phyloP scores from a whole-genome alignment of 176 grass and related monocot species.

The Avena sativa region DNA sequence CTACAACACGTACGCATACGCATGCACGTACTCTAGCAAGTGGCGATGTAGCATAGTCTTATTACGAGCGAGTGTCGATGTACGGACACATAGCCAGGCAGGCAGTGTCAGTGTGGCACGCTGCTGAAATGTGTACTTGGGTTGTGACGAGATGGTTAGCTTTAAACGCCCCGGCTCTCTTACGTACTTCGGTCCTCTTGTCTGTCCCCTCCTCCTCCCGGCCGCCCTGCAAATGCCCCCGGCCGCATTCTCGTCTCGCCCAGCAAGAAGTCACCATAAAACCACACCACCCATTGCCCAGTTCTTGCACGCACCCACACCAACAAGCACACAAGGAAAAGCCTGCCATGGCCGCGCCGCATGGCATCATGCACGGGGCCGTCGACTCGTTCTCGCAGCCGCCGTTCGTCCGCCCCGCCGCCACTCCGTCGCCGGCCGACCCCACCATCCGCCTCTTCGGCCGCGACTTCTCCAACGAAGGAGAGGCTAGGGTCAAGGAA shows the following conservation, averaged over 20 bases:
- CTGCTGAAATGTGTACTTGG: slow-evolving; percentile 39
- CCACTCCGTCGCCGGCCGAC: neutral
- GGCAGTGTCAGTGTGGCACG: slow-evolving; percentile 3
- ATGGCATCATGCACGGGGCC: slow-evolving; percentile 27
- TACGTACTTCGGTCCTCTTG: slow-evolving; percentile 27
- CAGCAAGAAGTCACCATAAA: slow-evolving; percentile 36
- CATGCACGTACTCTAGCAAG: neutral
- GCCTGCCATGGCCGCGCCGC: slow-evolving; percentile 50
- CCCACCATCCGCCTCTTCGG: slow-evolving; percentile 86
- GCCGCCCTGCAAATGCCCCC: slow-evolving; percentile 5
- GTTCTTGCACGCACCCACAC: neutral
- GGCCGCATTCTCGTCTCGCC: neutral
- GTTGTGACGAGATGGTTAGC: slow-evolving; percentile 24
- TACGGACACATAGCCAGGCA: slow-evolving; percentile 23
- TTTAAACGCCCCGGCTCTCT: slow-evolving; percentile 16
- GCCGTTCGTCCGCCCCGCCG: slow-evolving; percentile 37
- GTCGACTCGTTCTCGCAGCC: slow-evolving; percentile 73
- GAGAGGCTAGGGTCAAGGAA: neutral
- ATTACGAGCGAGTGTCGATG: neutral
- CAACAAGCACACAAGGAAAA: neutral
- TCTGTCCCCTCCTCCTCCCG: neutral
- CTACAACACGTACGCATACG: neutral
- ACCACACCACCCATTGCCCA: slow-evolving; percentile 13
- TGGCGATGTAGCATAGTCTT: neutral
- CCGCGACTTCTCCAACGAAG: slow-evolving; percentile 67